Percentiles rank a stretch among this genome's conserved stretches.
These are phyloP conservation scores for Capronia coronata DNA, from an alignment of 2,329 filamentous ascomycete species.

Conservation along the genomic window DNA sequence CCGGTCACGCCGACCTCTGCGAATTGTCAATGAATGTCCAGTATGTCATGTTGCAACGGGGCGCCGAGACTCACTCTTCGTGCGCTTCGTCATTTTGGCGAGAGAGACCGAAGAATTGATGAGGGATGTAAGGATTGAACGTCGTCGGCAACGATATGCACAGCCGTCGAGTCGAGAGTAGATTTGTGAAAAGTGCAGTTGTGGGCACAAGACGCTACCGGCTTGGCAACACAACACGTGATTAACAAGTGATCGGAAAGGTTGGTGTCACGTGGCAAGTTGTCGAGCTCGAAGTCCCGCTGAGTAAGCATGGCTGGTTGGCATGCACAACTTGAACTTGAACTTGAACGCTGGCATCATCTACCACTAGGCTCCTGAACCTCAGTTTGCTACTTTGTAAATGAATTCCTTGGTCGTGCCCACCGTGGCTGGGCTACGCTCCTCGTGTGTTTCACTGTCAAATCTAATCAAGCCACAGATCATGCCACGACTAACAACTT, in stretches of 20 bases:
- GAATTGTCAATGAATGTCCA: constrained; percentile 9
- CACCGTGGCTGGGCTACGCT: too few species aligned
- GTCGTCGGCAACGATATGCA: constrained; percentile 14
- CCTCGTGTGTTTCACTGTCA: background rate
- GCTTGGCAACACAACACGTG: constrained; percentile 7
- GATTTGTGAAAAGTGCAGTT: constrained; percentile 1
- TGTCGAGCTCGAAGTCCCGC: too few species aligned
- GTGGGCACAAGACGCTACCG: constrained; percentile 2
- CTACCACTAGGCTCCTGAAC: too few species aligned
- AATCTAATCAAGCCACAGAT: constrained; percentile 11
- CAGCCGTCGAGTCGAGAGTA: background rate
- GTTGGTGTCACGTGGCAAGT: too few species aligned
- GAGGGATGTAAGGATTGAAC: constrained; percentile 5
- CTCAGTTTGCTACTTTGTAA: too few species aligned
- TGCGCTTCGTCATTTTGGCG: constrained; percentile 87
- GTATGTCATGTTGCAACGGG: too few species aligned
- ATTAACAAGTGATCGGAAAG: background rate
- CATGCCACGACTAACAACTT: too few species aligned
- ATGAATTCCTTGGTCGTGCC: too few species aligned
- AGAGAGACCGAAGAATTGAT: constrained; percentile 26
- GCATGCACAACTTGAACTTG: too few species aligned
- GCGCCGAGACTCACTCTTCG: constrained; percentile 56
- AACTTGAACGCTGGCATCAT: too few species aligned
- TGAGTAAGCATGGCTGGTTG: too few species aligned
- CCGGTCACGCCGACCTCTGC: constrained; percentile 91